phyloP scores from a whole-genome alignment of 2,329 filamentous ascomycete genomes.

The Aspergillus fructus region DNA sequence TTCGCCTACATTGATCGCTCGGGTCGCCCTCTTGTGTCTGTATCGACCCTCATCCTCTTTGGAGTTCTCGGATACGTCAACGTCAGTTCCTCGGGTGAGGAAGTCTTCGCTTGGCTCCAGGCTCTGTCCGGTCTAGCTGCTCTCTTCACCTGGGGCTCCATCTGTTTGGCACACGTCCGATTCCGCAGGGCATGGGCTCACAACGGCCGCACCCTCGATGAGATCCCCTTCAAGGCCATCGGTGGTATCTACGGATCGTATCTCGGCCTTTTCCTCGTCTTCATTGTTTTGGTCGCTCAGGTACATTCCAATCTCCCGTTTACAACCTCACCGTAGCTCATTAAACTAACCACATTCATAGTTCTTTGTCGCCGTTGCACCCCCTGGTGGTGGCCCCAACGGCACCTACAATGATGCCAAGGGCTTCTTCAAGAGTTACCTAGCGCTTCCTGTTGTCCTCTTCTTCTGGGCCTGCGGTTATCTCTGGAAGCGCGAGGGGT shows the following conservation, averaged over 20 bases:
- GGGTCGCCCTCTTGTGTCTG: slow-evolving; percentile 46
- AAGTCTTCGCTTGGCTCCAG: slow-evolving; percentile 64
- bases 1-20: slow-evolving; percentile 47
- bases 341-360: slow-evolving; percentile 23
- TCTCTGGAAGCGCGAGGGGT: slow-evolving; percentile 64
- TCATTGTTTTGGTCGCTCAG: slow-evolving; percentile 52
- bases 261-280: slow-evolving; percentile 58
- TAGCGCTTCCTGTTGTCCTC: slow-evolving; percentile 47
- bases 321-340: not conserved
- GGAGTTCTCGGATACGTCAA: slow-evolving; percentile 45
- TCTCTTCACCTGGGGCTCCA: slow-evolving; percentile 66
- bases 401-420: slow-evolving; percentile 32
- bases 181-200: slow-evolving; percentile 62
- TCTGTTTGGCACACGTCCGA: slow-evolving; percentile 67
- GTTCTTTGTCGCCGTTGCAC: slow-evolving; percentile 32
- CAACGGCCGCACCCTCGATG: slow-evolving; percentile 61
- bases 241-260: slow-evolving; percentile 64
- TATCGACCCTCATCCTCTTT: slow-evolving; percentile 40
- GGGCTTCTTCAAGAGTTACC: slow-evolving; percentile 49
- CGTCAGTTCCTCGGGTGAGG: slow-evolving; percentile 44
- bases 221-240: slow-evolving; percentile 62
- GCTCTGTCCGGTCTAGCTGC: slow-evolving; percentile 63
- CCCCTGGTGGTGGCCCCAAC: slow-evolving; percentile 11
- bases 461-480: slow-evolving; percentile 42
- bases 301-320: not conserved